Evolutionary conservation across 352 stramenopile genomes (phyloP), one percentile per base, ranked within the genome.

Genomic region (Globisporangium echinulatum): DNA sequence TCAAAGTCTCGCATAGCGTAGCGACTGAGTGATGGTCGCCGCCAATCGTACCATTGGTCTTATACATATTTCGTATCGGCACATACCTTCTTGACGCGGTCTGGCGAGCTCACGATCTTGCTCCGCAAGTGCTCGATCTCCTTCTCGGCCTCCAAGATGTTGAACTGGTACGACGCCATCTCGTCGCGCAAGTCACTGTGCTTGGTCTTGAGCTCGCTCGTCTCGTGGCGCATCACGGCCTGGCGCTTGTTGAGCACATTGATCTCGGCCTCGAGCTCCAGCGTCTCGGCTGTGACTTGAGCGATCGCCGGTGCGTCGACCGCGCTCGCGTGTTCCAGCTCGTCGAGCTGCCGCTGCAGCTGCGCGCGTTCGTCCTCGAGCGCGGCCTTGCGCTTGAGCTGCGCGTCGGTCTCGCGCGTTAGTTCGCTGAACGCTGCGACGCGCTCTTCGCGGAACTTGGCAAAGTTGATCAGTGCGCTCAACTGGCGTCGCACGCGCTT

Each of bases 391-490:
- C 71, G 63, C 52, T 63, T 63, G n/a, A 78, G 56, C 43, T 82
- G 57, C 52, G 75, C 63, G 46, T 94, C 85, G 3, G 89, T 86
- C 61, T 93, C 70, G n/a, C 79, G 71, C 39, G 74, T 91, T 43
- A 96, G 71, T 14, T 96, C 76, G 5, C 67, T 71, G 61, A 98
- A 97, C 13, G 92, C 69, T 1, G 67, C 68, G 33, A 98, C 62
- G 10, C 92, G 88, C 63, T 98, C 95, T 58, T 99, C 92, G 15
- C 94, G 79, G 69, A 98, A 99, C 68, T 97, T 98, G 56, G 90
- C 79, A 72, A 99, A 98, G 79, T 99, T 99, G 64, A 99, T 98
- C 48, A 98, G 85, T 25, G 94, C 97, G 60, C 90, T 98, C 40
- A 99, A 78, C 64, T 98, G 93, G 0, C 85, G 72, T 11, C 88